Base-by-base conservation (phyloP, 208 protist genomes). In the Acanthamoeba comandoni region DNA sequence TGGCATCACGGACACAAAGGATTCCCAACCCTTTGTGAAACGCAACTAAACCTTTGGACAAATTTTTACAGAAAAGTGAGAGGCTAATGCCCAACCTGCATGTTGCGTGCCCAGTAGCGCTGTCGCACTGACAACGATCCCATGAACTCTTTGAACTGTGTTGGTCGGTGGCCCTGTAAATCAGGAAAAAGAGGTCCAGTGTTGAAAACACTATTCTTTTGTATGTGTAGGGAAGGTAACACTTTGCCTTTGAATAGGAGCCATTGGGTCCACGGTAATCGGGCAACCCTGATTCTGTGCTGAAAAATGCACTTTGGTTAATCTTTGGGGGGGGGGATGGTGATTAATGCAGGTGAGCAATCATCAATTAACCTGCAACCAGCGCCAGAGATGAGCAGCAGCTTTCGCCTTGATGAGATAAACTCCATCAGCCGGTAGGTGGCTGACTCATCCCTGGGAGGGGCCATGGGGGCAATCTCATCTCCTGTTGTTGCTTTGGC, bases 71-170 rank as follows among this genome's bases (percentile, higher is more conserved):
- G n/a, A n/a, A n/a, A n/a, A n/a, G n/a, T n/a, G n/a, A n/a, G n/a
- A n/a, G n/a, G n/a, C n/a, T n/a, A n/a, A n/a, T n/a, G n/a, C n/a
- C n/a, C n/a, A n/a, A n/a, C n/a, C n/a, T n/a, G 55, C 55, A 62
- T 62, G 55, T 62, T 62, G 17, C 55, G 15, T n/a, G 55, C 55
- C 55, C 55, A 62, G 55, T 62, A 62, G 55, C 55, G 55, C 55
- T 62, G 15, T n/a, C 55, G 55, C 55, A 62, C 17, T n/a, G 15
- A n/a, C 55, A 19, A 15, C 55, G 55, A 62, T n/a, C 17, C 55
- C 55, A 62, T n/a, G 19, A 62, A 62, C 55, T 62, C 55, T 62
- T 62, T 15, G 55, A 19, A 62, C 55, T 62, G 15, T 62, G 55
- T 62, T 62, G 55, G 55, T n/a, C n/a, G 15, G 55, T 62, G 55